Percentiles rank a stretch among this genome's conserved stretches.
Evolutionary conservation across 371 early-diverging fungal species (phyloP).

Genomic region (Actinomortierella wolfii): DNA sequence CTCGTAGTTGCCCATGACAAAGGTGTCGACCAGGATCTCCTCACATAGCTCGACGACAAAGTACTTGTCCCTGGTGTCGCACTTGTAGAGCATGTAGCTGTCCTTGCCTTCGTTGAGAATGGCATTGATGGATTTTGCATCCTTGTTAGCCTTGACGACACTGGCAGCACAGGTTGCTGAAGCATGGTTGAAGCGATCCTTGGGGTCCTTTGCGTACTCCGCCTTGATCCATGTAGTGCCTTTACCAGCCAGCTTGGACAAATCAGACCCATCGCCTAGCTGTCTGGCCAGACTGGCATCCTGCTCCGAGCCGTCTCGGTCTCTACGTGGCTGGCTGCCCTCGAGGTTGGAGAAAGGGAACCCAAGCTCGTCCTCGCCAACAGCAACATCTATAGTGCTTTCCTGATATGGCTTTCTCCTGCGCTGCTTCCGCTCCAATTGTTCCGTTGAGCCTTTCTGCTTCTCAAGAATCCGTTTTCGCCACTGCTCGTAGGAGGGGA

Average conservation of each 20-base stretch:
- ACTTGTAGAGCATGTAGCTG: constrained; percentile 92
- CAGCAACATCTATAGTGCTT: constrained; percentile 34
- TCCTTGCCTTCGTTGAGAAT: constrained; percentile 92
- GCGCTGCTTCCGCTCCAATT: constrained; percentile 31
- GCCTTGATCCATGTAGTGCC: constrained; percentile 39
- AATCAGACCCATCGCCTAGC: constrained; percentile 35
- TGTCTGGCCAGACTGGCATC: constrained; percentile 18
- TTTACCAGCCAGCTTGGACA: constrained; percentile 4
- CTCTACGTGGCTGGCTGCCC: constrained; percentile 8
- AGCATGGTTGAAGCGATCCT: constrained; percentile 91
- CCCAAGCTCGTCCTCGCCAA: constrained; percentile 41
- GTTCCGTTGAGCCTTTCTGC: constrained; percentile 23
- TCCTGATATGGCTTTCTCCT: constrained; percentile 44
- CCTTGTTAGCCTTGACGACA: constrained; percentile 82
- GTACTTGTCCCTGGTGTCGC: constrained; percentile 74
- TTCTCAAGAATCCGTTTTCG: constrained; percentile 38
- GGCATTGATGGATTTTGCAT: constrained; percentile 78
- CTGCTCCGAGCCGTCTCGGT: constrained; percentile 23
- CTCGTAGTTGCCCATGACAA: constrained; percentile 94
- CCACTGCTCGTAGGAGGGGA: constrained; percentile 46
- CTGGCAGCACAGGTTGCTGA: constrained; percentile 94
- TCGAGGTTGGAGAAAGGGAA: constrained; percentile 40
- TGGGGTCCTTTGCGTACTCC: constrained; percentile 55
- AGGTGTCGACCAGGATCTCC: constrained; percentile 87
- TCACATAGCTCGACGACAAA: constrained; percentile 94